Conservation (phyloP, 2,329 filamentous ascomycete genomes). For the Colletotrichum orbiculare region DNA sequence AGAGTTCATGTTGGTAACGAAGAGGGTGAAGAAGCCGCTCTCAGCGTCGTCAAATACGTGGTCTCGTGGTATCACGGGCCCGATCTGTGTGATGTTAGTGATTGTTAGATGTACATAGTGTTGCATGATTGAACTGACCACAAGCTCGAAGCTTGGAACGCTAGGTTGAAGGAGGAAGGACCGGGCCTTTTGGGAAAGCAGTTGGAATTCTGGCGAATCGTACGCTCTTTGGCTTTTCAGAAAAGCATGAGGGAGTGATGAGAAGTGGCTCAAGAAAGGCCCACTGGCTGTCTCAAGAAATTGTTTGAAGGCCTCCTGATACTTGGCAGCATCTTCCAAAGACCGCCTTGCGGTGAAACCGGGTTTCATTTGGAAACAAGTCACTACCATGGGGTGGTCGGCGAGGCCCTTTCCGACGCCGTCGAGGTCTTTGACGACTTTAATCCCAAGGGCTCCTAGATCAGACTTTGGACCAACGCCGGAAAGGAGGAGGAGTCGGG, state of each 20-base stretch:
- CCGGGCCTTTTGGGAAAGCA: neutral
- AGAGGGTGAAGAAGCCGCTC: conserved; percentile 18
- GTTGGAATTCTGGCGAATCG: conserved; percentile 2
- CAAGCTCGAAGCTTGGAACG: conserved; percentile 26
- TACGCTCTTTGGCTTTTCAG: conserved; percentile 24
- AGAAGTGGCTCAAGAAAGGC: conserved; percentile 18
- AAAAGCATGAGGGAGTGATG: conserved; percentile 25
- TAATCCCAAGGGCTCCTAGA: conserved; percentile 4
- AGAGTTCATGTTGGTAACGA: conserved; percentile 29
- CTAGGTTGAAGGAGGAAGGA: neutral
- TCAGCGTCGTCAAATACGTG: conserved; percentile 13
- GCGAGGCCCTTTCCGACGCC: conserved; percentile 4
- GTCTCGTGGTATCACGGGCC: conserved; percentile 17
- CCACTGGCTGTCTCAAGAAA: conserved; percentile 12
- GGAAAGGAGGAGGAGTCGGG: conserved; percentile 50
- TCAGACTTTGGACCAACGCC: neutral
- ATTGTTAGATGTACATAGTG: fast-evolving
- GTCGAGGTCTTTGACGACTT: conserved; percentile 9
- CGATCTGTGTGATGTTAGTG: neutral
- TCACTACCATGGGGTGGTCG: conserved; percentile 38
- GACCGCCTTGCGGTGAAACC: conserved; percentile 24
- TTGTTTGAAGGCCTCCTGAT: conserved; percentile 22
- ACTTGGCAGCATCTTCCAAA: conserved; percentile 16
- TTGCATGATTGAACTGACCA: neutral
- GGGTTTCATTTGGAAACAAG: conserved; percentile 29